Evolutionary conservation across 1,139 yeast genomes (phyloP).

Genomic region (Debaryomycetaceae sp.): DNA sequence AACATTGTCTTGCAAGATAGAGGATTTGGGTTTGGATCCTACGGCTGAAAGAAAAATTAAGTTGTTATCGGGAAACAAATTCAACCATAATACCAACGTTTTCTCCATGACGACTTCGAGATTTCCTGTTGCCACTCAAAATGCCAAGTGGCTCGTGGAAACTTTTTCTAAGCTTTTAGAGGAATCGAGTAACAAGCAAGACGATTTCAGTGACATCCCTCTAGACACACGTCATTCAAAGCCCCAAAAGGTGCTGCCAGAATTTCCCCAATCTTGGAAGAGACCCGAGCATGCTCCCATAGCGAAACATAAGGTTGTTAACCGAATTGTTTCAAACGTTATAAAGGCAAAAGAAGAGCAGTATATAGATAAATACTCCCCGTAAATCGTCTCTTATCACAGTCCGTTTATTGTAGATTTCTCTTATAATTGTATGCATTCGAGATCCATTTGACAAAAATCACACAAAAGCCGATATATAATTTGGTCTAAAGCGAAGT

Average conservation of each 20-base stretch:
- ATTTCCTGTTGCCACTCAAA: constrained; percentile 79
- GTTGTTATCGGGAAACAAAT: constrained; percentile 75
- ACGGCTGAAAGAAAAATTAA: constrained; percentile 69
- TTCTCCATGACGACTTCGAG: constrained; percentile 62
- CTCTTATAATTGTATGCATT: not conserved
- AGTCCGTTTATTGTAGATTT: not conserved
- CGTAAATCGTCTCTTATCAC: constrained; percentile 11
- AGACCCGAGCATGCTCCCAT: constrained; percentile 68
- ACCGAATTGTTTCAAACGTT: constrained; percentile 32
- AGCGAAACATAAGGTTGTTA: constrained; percentile 27
- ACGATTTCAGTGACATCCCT: constrained; percentile 77
- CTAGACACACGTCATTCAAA: constrained; percentile 71
- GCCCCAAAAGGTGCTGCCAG: constrained; percentile 38
- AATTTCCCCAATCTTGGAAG: constrained; percentile 83
- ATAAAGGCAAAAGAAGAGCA: constrained; percentile 30
- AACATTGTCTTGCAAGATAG: constrained; percentile 51
- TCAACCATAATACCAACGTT: constrained; percentile 55
- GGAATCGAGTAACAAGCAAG: constrained; percentile 61
- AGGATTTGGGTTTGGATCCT: constrained; percentile 50
- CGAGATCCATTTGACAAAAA: not conserved
- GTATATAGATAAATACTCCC: constrained; percentile 24
- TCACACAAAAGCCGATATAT: not conserved
- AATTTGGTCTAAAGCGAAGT: not conserved
- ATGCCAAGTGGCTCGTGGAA: constrained; percentile 69
- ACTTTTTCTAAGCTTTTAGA: constrained; percentile 56